These are phyloP conservation scores for Sparassis latifolia DNA, from an alignment of 1,284 basidiomycete species.

Conservation along the genomic window DNA sequence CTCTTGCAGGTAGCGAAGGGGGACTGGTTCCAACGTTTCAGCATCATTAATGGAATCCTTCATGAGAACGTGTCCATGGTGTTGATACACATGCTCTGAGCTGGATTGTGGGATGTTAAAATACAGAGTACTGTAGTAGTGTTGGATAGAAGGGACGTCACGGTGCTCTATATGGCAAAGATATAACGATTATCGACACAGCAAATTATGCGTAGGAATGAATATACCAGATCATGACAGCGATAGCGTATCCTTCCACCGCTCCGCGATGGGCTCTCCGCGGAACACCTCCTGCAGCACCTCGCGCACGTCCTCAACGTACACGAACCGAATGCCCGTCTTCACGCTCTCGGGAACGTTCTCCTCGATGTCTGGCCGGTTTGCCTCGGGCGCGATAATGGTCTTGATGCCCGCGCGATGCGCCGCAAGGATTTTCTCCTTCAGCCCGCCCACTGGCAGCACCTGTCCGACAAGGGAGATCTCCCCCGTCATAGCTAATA, in stretches of 20 bases:
- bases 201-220: neutral
- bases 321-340: conserved; percentile 88
- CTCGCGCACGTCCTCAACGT: conserved; percentile 86
- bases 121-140: too few species aligned
- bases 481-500: conserved; percentile 88
- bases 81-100: too few species aligned
- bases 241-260: conserved; percentile 58
- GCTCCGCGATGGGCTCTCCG: conserved; percentile 49
- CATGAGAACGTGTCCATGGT: too few species aligned
- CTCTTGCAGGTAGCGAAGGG: too few species aligned
- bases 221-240: conserved; percentile 6
- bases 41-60: too few species aligned
- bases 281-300: conserved; percentile 83
- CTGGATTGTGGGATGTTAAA: too few species aligned
- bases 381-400: conserved; percentile 82
- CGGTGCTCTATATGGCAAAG: conserved; percentile 5
- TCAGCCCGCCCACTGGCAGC: conserved; percentile 87
- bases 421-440: conserved; percentile 94
- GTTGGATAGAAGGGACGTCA: too few species aligned
- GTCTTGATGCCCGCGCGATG: conserved; percentile 92
- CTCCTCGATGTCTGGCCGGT: conserved; percentile 89
- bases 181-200: conserved; percentile 9
- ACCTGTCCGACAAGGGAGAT: conserved; percentile 91
- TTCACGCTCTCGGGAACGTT: conserved; percentile 94
- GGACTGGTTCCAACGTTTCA: too few species aligned